Evolutionary conservation across 192 early-diverging fungal genomes (phyloP).

Genomic region (Backusella macrospora): DNA sequence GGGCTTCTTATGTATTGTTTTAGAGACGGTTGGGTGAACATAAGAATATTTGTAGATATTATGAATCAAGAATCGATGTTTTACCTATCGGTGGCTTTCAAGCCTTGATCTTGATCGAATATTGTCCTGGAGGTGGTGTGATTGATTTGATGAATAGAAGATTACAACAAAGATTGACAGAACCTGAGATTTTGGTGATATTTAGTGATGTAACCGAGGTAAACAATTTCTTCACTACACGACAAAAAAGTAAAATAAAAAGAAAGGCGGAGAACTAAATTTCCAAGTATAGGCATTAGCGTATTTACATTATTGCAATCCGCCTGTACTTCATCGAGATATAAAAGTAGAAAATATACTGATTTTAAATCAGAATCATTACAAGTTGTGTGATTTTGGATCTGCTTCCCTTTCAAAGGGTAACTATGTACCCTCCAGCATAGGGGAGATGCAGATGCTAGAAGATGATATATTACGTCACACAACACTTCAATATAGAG

Average conservation of each 20-base stretch:
- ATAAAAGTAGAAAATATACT: conserved; percentile 87
- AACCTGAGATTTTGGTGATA: conserved; percentile 87
- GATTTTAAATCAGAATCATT: conserved; percentile 59
- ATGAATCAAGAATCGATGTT: conserved; percentile 68
- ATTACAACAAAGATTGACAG: conserved; percentile 70
- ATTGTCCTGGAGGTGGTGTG: conserved; percentile 80
- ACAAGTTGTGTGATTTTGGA: conserved; percentile 97
- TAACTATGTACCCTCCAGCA: conserved; percentile 56
- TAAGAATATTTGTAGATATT: conserved; percentile 80
- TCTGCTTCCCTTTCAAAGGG: conserved; percentile 69
- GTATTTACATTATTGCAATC: conserved; percentile 84
- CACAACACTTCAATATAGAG: conserved; percentile 94
- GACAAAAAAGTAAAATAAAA: too few relatives aligned
- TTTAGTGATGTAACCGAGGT: conserved; percentile 81
- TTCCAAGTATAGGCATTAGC: conserved; percentile 69
- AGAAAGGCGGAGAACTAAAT: background rate
- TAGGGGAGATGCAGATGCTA: conserved; percentile 69
- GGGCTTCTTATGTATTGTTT: background rate
- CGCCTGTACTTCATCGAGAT: conserved; percentile 86
- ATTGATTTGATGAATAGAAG: conserved; percentile 88
- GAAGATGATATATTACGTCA: conserved; percentile 90
- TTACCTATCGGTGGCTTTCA: conserved; percentile 70
- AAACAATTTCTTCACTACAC: background rate
- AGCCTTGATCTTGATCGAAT: conserved; percentile 90
- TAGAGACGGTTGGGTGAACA: conserved; percentile 74